phyloP scores from a whole-genome alignment of 1,284 basidiomycete genomes.

The Exobasidium cylindrosporum region DNA sequence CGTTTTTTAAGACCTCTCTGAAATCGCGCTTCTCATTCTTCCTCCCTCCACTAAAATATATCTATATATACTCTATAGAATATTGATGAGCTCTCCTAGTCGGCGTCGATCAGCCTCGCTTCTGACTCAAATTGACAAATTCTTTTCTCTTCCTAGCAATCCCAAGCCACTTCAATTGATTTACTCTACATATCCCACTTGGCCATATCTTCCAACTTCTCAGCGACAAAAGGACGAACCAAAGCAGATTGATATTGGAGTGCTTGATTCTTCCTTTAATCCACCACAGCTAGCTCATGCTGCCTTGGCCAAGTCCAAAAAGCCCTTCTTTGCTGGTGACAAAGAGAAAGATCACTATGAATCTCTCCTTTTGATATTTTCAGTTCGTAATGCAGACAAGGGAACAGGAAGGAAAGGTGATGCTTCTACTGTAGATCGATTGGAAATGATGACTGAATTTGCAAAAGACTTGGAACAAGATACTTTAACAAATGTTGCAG shows the following conservation, averaged over 20 bases:
- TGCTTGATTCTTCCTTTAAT: slow-evolving; percentile 91
- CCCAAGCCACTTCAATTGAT: slow-evolving; percentile 9
- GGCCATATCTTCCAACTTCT: background rate
- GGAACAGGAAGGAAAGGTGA: slow-evolving; percentile 64
- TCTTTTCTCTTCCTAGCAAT: background rate
- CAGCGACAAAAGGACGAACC: background rate
- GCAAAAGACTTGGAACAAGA: slow-evolving; percentile 41
- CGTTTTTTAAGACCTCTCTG: no score
- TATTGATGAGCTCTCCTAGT: no score
- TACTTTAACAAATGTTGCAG: slow-evolving; percentile 63
- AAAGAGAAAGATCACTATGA: slow-evolving; percentile 61
- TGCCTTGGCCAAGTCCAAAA: slow-evolving; percentile 63
- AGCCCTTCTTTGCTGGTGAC: background rate
- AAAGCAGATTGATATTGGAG: slow-evolving; percentile 54
- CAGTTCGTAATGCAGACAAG: slow-evolving; percentile 88
- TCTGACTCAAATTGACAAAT: background rate
- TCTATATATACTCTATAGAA: no score
- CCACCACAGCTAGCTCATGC: slow-evolving; percentile 85
- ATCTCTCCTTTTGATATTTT: slow-evolving; percentile 76
- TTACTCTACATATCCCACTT: slow-evolving; percentile 4
- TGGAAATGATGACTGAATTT: slow-evolving; percentile 55
- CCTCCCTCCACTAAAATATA: no score
- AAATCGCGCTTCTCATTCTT: no score
- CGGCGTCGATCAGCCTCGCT: background rate
- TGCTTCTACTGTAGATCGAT: slow-evolving; percentile 53